Evolutionary conservation across 768 basidiomycete genomes (phyloP).

Genomic region (Tephrocybe sp.): DNA sequence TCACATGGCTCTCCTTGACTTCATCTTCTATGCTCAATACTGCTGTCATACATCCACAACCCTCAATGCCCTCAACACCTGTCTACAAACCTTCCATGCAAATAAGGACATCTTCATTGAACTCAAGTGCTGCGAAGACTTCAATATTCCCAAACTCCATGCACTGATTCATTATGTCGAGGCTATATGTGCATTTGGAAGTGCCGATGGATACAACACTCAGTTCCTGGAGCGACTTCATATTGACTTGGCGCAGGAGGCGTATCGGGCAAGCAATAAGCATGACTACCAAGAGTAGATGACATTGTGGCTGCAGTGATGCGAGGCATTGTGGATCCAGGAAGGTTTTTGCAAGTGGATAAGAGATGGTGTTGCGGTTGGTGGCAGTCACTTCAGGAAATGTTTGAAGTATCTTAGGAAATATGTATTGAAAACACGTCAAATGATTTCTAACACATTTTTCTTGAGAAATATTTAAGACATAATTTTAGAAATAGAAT

Average conservation of each 20-base stretch:
- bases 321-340: neutral
- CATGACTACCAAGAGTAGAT: slow-evolving; percentile 35
- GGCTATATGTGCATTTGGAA: slow-evolving; percentile 25
- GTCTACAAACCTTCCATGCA: slow-evolving; percentile 29
- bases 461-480: too few species aligned
- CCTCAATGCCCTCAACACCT: slow-evolving; percentile 21
- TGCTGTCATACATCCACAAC: slow-evolving; percentile 26
- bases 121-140: slow-evolving; percentile 26
- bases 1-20: slow-evolving; percentile 14
- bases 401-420: too few species aligned
- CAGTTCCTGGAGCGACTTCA: slow-evolving; percentile 30
- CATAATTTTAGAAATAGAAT: too few species aligned
- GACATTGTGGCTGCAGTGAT: slow-evolving; percentile 33
- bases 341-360: too few species aligned
- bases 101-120: slow-evolving; percentile 30
- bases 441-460: too few species aligned
- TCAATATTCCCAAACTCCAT: slow-evolving; percentile 41
- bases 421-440: too few species aligned
- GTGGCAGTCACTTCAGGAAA: too few species aligned
- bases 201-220: slow-evolving; percentile 31
- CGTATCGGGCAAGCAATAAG: slow-evolving; percentile 28
- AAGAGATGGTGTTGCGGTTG: too few species aligned
- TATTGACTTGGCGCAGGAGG: slow-evolving; percentile 30
- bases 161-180: slow-evolving; percentile 30
- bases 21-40: slow-evolving; percentile 35